phyloP scores from a whole-genome alignment of 129 eudicot genomes.

The Helianthus annuus region DNA sequence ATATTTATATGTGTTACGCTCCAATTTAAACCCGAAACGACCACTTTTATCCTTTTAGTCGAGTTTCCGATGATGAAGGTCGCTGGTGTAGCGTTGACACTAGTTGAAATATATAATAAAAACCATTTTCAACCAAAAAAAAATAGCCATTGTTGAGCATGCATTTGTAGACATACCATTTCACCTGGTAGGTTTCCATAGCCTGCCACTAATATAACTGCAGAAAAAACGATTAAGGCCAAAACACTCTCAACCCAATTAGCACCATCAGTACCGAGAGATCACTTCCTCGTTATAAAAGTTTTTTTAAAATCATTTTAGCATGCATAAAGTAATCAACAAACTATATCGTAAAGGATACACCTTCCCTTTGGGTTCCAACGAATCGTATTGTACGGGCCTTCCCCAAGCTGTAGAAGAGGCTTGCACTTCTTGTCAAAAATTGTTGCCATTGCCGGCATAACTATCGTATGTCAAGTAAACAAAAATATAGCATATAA shows the following conservation, averaged over 20 bases:
- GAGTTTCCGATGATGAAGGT: too few relatives aligned
- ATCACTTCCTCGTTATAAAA: conserved; percentile 12
- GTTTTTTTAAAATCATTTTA: neutral
- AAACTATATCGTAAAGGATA: conserved; percentile 54
- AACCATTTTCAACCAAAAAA: neutral
- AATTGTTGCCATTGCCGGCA: conserved; percentile 95
- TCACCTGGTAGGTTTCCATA: conserved; percentile 96
- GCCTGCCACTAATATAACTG: conserved; percentile 95
- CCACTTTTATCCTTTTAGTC: too few relatives aligned
- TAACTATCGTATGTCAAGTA: conserved; percentile 66
- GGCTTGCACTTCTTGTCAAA: conserved; percentile 95
- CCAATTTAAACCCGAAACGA: too few relatives aligned
- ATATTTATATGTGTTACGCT: too few relatives aligned
- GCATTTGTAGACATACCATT: conserved; percentile 55
- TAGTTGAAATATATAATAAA: neutral
- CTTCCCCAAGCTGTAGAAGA: conserved; percentile 86
- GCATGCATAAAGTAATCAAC: neutral
- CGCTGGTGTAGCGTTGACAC: too few relatives aligned
- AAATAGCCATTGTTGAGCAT: conserved; percentile 7
- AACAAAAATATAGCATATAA: conserved; percentile 14
- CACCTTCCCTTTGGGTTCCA: conserved; percentile 97
- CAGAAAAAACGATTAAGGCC: conserved; percentile 51
- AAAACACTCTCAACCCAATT: conserved; percentile 18
- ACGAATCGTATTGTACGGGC: conserved; percentile 91
- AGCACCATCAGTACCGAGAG: conserved; percentile 12